Percentiles rank a stretch among this genome's conserved stretches.
phyloP scores from a whole-genome alignment of 345 rosid genomes.

The Eucalyptus victrix region DNA sequence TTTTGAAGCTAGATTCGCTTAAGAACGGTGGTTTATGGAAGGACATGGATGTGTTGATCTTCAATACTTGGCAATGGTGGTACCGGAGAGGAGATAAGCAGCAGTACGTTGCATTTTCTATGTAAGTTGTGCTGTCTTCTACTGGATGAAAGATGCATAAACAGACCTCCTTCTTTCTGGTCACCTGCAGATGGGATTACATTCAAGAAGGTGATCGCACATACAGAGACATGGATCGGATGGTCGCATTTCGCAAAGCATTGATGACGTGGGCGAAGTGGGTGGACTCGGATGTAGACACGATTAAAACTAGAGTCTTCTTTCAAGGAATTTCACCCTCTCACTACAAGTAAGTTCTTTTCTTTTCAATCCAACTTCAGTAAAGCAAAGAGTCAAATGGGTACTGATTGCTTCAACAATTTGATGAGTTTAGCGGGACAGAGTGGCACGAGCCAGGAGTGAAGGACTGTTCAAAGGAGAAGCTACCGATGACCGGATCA shows the following conservation, averaged over 20 bases:
- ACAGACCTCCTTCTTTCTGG: background rate
- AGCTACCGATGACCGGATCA: slow-evolving; percentile 25
- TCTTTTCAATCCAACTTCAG: background rate
- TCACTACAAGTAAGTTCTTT: slow-evolving; percentile 48
- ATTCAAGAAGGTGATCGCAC: slow-evolving; percentile 31
- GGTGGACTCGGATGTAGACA: slow-evolving; percentile 71
- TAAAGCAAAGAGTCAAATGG: background rate
- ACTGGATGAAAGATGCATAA: background rate
- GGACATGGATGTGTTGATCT: slow-evolving; percentile 33
- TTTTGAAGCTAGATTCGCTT: slow-evolving; percentile 45
- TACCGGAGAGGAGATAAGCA: slow-evolving; percentile 37
- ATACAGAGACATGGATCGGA: slow-evolving; percentile 52
- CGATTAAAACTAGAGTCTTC: slow-evolving; percentile 39
- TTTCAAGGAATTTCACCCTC: slow-evolving; percentile 83
- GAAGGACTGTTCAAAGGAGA: slow-evolving; percentile 35
- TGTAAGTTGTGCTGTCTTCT: background rate
- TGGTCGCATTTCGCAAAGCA: slow-evolving; percentile 58
- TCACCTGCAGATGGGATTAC: slow-evolving; percentile 72
- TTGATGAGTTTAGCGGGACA: slow-evolving; percentile 20
- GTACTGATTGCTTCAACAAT: background rate
- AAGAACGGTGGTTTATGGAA: slow-evolving; percentile 35
- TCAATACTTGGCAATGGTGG: slow-evolving; percentile 82
- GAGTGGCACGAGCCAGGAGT: slow-evolving; percentile 45
- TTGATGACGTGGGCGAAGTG: slow-evolving; percentile 80
- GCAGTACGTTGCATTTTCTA: slow-evolving; percentile 21